These are phyloP conservation scores for Taphrina flavorubra DNA, from an alignment of 1,139 yeast genomes.

Conservation along the genomic window DNA sequence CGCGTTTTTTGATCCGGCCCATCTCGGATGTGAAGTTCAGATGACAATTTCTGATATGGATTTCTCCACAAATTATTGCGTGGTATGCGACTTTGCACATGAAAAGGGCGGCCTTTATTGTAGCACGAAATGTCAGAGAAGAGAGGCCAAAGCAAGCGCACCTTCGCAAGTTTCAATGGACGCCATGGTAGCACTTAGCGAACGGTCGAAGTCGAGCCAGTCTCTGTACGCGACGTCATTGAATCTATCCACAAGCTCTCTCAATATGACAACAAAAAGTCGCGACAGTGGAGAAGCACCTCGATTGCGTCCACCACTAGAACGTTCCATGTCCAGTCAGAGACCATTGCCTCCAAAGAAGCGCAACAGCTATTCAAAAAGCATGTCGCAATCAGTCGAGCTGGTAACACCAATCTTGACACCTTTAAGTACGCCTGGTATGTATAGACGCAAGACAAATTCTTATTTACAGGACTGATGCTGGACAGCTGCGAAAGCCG, in stretches of 20 bases:
- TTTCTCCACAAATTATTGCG: constrained; percentile 25
- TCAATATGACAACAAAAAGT: background rate
- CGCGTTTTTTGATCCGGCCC: background rate
- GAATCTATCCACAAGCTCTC: constrained; percentile 13
- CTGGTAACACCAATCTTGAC: constrained; percentile 29
- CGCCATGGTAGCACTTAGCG: constrained; percentile 1
- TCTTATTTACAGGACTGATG: background rate
- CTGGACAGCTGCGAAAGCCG: constrained; percentile 2
- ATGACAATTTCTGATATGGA: constrained; percentile 16
- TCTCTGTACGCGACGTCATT: constrained; percentile 21
- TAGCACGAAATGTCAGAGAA: constrained; percentile 14
- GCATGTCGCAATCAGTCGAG: constrained; percentile 26
- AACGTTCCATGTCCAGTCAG: constrained; percentile 5
- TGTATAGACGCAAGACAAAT: background rate
- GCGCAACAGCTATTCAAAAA: constrained; percentile 26
- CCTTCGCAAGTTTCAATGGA: constrained; percentile 2
- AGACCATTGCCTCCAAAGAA: constrained; percentile 32
- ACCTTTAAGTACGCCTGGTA: constrained; percentile 18
- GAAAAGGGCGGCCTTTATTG: constrained; percentile 34
- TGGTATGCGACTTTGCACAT: constrained; percentile 30
- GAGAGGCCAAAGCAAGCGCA: constrained; percentile 19
- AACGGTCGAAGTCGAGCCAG: constrained; percentile 12
- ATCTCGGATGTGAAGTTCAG: background rate
- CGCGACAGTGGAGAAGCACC: background rate
- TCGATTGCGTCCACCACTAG: constrained; percentile 9